Percentiles rank a stretch among this genome's conserved stretches.
Conservation (phyloP, 352 stramenopile species). For the Pythium plurisporium region DNA sequence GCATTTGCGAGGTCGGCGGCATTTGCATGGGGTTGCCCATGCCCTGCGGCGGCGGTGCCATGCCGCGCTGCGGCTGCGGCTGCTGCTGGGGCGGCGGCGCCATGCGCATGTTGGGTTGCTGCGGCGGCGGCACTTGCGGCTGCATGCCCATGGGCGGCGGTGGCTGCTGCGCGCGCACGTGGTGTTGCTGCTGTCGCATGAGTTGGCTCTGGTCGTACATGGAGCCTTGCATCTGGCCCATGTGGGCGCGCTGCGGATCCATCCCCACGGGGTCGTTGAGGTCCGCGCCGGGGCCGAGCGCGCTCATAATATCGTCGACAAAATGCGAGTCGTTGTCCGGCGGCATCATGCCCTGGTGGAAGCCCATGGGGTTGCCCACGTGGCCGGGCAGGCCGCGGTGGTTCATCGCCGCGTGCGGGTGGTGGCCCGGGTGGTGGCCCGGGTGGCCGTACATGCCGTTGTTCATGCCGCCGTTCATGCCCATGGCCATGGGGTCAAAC, state of each 20-base stretch:
- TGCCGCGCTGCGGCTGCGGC: constrained; percentile 17
- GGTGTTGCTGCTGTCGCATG: too few relatives aligned
- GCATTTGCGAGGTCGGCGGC: constrained; percentile 10
- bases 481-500: constrained; percentile 59
- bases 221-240: constrained; percentile 45
- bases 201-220: constrained; percentile 65
- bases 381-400: constrained; percentile 28
- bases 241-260: constrained; percentile 37
- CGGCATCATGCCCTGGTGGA: constrained; percentile 43
- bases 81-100: constrained; percentile 12
- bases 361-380: constrained; percentile 31
- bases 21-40: constrained; percentile 28
- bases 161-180: constrained; percentile 26
- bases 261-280: constrained; percentile 39
- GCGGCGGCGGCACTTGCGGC: constrained; percentile 18
- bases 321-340: constrained; percentile 65
- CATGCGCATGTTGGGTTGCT: constrained; percentile 16
- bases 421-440: constrained; percentile 47
- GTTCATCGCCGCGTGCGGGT: constrained; percentile 28
- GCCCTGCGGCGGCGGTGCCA: constrained; percentile 14
- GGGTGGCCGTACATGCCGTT: constrained; percentile 54
- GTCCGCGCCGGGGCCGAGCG: constrained; percentile 45
- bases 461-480: constrained; percentile 52
- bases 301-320: constrained; percentile 64
- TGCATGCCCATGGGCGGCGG: constrained; percentile 27